Conservation (phyloP, 2,329 filamentous ascomycete genomes). For the Leptographium galeiforme region DNA sequence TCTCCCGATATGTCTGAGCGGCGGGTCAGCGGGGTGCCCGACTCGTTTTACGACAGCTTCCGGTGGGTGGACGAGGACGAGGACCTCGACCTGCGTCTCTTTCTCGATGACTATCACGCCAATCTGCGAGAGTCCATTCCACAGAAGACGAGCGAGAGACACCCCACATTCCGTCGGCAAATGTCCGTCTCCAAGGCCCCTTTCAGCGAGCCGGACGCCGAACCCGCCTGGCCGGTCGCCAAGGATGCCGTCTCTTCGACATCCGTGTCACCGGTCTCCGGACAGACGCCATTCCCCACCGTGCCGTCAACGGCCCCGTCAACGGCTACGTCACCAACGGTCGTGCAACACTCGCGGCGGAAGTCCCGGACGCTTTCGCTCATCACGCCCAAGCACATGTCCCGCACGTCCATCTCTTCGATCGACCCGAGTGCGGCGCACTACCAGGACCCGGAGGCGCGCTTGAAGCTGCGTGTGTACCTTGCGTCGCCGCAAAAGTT, state of each 20-base stretch:
- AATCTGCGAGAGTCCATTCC: slow-evolving; percentile 40
- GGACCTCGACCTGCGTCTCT: slow-evolving; percentile 53
- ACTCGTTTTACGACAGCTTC: slow-evolving; percentile 53
- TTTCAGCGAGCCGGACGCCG: slow-evolving; percentile 42
- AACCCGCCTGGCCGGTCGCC: slow-evolving; percentile 30
- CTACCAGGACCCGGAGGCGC: slow-evolving; percentile 81
- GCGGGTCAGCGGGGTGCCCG: slow-evolving; percentile 23
- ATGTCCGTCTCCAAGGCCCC: slow-evolving; percentile 58
- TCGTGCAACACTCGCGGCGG: slow-evolving; percentile 25
- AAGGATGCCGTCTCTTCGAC: slow-evolving; percentile 21
- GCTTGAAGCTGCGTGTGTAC: slow-evolving; percentile 73
- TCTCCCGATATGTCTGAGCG: neutral
- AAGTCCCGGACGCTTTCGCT: slow-evolving; percentile 43
- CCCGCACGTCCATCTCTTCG: slow-evolving; percentile 31
- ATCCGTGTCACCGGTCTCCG: neutral
- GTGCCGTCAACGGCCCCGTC: slow-evolving; percentile 13
- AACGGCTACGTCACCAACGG: neutral
- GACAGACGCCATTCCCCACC: slow-evolving; percentile 13
- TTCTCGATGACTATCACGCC: slow-evolving; percentile 56
- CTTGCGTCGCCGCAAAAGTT: slow-evolving; percentile 87
- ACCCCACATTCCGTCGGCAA: slow-evolving; percentile 54
- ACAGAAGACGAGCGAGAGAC: slow-evolving; percentile 28
- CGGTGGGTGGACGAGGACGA: slow-evolving; percentile 63
- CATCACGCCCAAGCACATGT: slow-evolving; percentile 34
- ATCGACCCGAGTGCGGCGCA: slow-evolving; percentile 65